Evolutionary conservation across 208 protist species (phyloP), one percentile per base, ranked within the genome.

Genomic region (Blechomonas ayalai): DNA sequence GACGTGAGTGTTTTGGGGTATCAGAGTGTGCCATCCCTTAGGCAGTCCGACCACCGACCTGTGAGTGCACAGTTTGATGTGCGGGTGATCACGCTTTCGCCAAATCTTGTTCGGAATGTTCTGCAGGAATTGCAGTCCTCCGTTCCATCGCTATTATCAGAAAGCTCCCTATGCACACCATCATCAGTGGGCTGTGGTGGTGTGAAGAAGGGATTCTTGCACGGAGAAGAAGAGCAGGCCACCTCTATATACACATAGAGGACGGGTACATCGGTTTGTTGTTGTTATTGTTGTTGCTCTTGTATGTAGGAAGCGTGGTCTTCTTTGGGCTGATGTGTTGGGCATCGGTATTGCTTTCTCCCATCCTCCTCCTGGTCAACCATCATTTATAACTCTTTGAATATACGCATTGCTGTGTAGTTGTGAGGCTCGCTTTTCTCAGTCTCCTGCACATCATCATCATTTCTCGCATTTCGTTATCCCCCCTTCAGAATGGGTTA

Each of bases 51-150:
- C 43, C 80, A 89, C 20, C 63, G 75, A 9, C 80, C 80, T 5
- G 80, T 89, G 29, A 68, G 59, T 18, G 70, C 74, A n/a, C 60
- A 71, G 19, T 89, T 89, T 43, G 68, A 73, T 27, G 73, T 89
- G 26, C 63, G 51, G 25, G 74, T 84, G 10, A 31, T 89, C 8
- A 34, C 56, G 2, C 25, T 88, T 51, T 33, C 26, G 15, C 54
- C 72, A 5, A 46, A 61, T 20, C 39, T 76, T 4, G 68, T 88
- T 3, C 43, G 26, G 18, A 48, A 64, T 13, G 46, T 83, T 2
- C 28, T 78, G 42, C 0, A 48, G 3, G 16, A 47, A 8, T 28
- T 51, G 6, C 15, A 31, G n/a, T 23, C n/a, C n/a, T n/a, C n/a
- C n/a, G n/a, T n/a, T n/a, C n/a, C n/a, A n/a, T n/a, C n/a, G n/a